These are phyloP conservation scores for Ceratocystis variospora DNA, from an alignment of 2,329 filamentous ascomycete genomes.

Conservation along the genomic window DNA sequence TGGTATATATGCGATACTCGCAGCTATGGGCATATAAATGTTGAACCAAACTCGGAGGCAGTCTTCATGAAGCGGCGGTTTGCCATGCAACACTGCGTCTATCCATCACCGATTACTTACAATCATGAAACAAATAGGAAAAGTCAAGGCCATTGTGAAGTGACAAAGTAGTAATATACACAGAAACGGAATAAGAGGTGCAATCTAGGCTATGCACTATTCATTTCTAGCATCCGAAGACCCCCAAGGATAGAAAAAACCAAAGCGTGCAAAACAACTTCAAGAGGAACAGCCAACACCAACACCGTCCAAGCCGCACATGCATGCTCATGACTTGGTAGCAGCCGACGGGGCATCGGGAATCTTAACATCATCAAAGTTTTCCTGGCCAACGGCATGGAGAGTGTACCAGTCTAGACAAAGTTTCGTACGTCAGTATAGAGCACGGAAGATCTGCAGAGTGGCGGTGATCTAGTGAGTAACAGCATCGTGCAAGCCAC, in stretches of 20 bases:
- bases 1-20: background rate
- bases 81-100: no score
- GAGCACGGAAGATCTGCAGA: background rate
- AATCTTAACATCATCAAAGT: conserved; percentile 89
- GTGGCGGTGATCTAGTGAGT: background rate
- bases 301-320: conserved; percentile 24
- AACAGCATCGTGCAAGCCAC: background rate
- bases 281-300: background rate
- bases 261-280: background rate
- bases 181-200: background rate
- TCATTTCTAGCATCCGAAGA: background rate
- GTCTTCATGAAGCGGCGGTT: no score
- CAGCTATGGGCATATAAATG: no score
- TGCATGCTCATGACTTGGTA: conserved; percentile 26
- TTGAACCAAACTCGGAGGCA: no score
- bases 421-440: background rate
- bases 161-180: background rate
- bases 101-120: no score
- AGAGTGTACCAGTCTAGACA: conserved; percentile 48
- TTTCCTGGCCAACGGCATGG: conserved; percentile 80
- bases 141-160: background rate
- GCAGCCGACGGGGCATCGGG: conserved; percentile 48
- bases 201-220: background rate
- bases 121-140: background rate
- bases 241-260: background rate